Percentiles rank a stretch among this genome's conserved stretches.
Conservation (phyloP, 108 stramenopile species). For the Chaetoceros tenuissimus region DNA sequence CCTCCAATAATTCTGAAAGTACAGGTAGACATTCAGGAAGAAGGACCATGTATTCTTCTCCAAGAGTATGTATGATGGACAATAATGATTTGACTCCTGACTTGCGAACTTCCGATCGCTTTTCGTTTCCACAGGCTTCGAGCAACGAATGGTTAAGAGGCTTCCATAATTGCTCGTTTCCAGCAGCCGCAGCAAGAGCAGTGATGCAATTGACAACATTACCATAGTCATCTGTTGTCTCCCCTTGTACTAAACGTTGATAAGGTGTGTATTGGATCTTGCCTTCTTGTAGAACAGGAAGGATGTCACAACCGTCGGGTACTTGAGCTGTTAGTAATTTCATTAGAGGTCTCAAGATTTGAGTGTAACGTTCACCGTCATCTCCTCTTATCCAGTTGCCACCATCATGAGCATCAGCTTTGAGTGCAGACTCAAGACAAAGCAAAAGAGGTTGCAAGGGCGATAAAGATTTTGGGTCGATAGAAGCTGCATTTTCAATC, state of each 20-base stretch:
- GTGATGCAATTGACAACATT: conserved; percentile 64
- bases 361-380: conserved; percentile 53
- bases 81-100: conserved; percentile 70
- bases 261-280: conserved; percentile 17
- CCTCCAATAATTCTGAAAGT: conserved; percentile 82
- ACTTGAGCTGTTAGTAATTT: conserved; percentile 51
- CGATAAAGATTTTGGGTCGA: not conserved
- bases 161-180: conserved; percentile 86
- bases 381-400: conserved; percentile 79
- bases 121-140: conserved; percentile 59
- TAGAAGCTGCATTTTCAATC: conserved; percentile 1
- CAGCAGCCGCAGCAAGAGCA: conserved; percentile 74
- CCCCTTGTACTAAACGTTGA: conserved; percentile 47
- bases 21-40: conserved; percentile 85
- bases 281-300: conserved; percentile 17
- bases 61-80: conserved; percentile 68
- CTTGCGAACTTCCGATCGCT: conserved; percentile 59
- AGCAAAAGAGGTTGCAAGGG: conserved; percentile 53
- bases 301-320: conserved; percentile 18
- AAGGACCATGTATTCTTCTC: conserved; percentile 88
- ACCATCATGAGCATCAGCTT: conserved; percentile 79
- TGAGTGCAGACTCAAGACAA: conserved; percentile 60
- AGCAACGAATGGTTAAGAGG: conserved; percentile 80
- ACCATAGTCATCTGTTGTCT: conserved; percentile 41
- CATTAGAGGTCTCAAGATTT: conserved; percentile 56